phyloP scores from a whole-genome alignment of 2,329 filamentous ascomycete species.

The Pseudogymnoascus sp. region DNA sequence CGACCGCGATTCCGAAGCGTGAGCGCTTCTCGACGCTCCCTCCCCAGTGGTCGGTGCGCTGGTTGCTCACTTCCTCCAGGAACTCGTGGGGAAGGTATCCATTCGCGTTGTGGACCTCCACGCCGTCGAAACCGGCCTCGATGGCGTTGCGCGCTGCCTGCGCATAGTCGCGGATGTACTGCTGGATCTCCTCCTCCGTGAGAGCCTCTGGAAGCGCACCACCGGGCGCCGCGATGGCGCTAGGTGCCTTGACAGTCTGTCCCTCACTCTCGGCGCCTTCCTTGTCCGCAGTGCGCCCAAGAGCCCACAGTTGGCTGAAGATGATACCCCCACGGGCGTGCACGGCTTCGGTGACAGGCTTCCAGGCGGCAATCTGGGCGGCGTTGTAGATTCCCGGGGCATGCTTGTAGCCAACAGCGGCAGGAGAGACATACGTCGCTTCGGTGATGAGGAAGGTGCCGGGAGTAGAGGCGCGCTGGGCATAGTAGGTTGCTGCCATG shows the following conservation, averaged over 20 bases:
- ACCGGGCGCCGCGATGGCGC: constrained; percentile 21
- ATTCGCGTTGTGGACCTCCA: constrained; percentile 40
- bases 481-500: constrained; percentile 43
- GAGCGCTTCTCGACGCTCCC: constrained; percentile 44
- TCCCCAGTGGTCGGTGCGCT: constrained; percentile 46
- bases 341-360: constrained; percentile 50
- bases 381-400: constrained; percentile 50
- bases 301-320: constrained; percentile 54
- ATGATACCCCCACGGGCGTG: constrained; percentile 53
- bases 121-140: constrained; percentile 49
- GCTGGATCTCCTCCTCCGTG: constrained; percentile 33
- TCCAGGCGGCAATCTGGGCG: constrained; percentile 51
- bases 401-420: constrained; percentile 43
- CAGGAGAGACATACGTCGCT: constrained; percentile 43
- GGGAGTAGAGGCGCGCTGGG: constrained; percentile 41
- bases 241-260: constrained; percentile 17
- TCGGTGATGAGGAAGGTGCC: constrained; percentile 53
- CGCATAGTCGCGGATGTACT: constrained; percentile 37
- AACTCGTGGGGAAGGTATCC: constrained; percentile 53
- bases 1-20: constrained; percentile 48
- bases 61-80: constrained; percentile 48
- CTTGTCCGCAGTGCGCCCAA: constrained; percentile 42
- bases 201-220: constrained; percentile 29
- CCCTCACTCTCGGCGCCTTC: constrained; percentile 22
- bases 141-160: constrained; percentile 40